Evolutionary conservation across 2,329 filamentous ascomycete genomes (phyloP).

Genomic region (Monascus ruber): DNA sequence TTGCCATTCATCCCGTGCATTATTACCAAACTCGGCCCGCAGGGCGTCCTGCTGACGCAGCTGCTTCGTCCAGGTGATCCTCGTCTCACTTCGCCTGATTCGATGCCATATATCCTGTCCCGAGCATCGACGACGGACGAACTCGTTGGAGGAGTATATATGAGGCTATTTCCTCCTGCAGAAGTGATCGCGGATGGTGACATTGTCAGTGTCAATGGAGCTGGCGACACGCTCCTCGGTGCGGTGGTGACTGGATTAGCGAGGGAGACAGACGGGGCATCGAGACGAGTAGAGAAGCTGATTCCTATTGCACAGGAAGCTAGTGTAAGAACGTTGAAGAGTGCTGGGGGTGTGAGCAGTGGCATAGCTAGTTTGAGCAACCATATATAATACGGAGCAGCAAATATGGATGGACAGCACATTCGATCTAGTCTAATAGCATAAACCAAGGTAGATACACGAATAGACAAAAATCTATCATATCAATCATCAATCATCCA

Average conservation of each 20-base stretch:
- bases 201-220: slow-evolving; percentile 83
- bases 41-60: slow-evolving; percentile 65
- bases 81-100: slow-evolving; percentile 50
- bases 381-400: too few relatives aligned
- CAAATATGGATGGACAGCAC: too few relatives aligned
- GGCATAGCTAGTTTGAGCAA: slow-evolving; percentile 13
- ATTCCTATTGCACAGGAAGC: slow-evolving; percentile 73
- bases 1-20: slow-evolving; percentile 80
- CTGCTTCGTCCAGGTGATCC: slow-evolving; percentile 58
- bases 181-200: slow-evolving; percentile 51
- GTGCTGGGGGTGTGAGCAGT: slow-evolving; percentile 54
- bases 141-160: slow-evolving; percentile 72
- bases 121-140: slow-evolving; percentile 43
- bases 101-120: slow-evolving; percentile 60
- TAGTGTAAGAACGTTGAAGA: slow-evolving; percentile 66
- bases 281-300: slow-evolving; percentile 46
- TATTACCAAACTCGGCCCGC: slow-evolving; percentile 67
- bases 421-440: too few relatives aligned
- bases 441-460: too few relatives aligned
- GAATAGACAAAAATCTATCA: too few relatives aligned
- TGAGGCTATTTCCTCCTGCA: slow-evolving; percentile 60
- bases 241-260: slow-evolving; percentile 70
- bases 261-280: slow-evolving; percentile 32
- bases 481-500: too few relatives aligned
- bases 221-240: slow-evolving; percentile 85